Percentiles rank a stretch among this genome's conserved stretches.
Evolutionary conservation across 176 grass and related monocot genomes (phyloP).

Genomic region (Avena atlantica): DNA sequence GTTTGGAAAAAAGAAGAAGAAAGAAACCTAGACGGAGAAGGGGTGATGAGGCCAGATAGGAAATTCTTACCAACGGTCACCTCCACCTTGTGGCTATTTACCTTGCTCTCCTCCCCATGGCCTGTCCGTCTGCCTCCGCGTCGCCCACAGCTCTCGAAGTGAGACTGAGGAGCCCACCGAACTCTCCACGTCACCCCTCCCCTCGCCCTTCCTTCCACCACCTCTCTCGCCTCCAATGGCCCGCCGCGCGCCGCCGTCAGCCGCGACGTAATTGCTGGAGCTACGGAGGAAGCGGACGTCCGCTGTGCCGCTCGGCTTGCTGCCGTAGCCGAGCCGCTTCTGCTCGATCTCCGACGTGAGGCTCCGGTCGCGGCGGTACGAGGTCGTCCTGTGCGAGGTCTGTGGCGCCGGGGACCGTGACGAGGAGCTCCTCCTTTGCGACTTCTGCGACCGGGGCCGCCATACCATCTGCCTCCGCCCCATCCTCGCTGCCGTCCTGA

Average conservation of each 20-base stretch:
- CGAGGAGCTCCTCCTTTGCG: conserved; percentile 84
- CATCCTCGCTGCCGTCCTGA: conserved; percentile 71
- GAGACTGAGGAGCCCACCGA: conserved; percentile 14
- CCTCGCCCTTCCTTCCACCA: no score
- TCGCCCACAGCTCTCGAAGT: not conserved
- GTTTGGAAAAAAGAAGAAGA: no score
- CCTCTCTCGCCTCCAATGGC: not conserved
- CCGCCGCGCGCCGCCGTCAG: conserved; percentile 27
- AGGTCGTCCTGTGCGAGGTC: conserved; percentile 53
- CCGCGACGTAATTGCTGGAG: conserved; percentile 41
- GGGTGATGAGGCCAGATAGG: no score
- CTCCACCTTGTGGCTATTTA: conserved; percentile 5
- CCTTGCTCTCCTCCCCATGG: not conserved
- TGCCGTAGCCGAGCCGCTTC: conserved; percentile 53
- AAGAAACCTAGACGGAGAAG: no score
- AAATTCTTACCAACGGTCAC: no score
- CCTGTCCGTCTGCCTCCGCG: not conserved
- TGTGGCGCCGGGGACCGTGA: conserved; percentile 79
- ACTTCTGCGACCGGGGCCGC: conserved; percentile 70
- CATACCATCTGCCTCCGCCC: conserved; percentile 87
- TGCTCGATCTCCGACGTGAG: conserved; percentile 73
- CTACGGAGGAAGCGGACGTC: conserved; percentile 69
- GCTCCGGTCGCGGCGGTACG: conserved; percentile 53
- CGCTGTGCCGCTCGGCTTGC: conserved; percentile 61
- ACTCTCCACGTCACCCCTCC: conserved; percentile 36